Conservation (phyloP, 2,329 filamentous ascomycete species). For the Cordyceps tenuipes region DNA sequence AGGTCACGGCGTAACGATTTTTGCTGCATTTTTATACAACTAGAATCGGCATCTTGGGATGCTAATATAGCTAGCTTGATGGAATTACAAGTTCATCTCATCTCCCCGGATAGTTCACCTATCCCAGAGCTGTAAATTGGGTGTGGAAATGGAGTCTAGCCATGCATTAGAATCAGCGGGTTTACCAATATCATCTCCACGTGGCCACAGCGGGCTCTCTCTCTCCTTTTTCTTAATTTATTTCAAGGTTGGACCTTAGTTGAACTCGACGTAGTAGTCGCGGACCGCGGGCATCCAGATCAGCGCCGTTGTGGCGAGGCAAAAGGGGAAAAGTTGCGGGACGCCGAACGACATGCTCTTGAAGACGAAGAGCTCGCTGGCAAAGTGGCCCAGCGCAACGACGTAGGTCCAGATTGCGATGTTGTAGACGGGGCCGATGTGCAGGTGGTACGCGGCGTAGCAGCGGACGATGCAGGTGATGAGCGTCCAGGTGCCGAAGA, state of each 20-base stretch:
- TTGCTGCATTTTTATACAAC: no score
- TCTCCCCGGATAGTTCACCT: neutral
- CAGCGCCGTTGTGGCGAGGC: slow-evolving; percentile 41
- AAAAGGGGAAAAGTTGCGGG: slow-evolving; percentile 48
- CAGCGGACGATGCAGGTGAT: slow-evolving; percentile 67
- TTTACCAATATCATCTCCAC: neutral
- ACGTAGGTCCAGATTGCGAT: slow-evolving; percentile 75
- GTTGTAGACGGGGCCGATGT: slow-evolving; percentile 65
- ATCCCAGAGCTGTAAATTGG: neutral
- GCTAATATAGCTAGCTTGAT: no score
- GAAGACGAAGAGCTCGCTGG: slow-evolving; percentile 72
- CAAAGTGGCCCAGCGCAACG: slow-evolving; percentile 70
- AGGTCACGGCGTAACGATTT: neutral
- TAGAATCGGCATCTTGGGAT: no score
- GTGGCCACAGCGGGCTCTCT: neutral
- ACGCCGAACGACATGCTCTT: slow-evolving; percentile 60
- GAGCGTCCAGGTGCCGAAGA: slow-evolving; percentile 85
- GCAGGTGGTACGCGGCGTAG: slow-evolving; percentile 77
- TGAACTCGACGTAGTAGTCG: slow-evolving; percentile 53
- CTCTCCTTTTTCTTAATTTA: neutral
- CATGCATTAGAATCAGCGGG: neutral
- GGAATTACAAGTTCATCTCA: neutral
- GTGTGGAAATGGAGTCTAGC: neutral
- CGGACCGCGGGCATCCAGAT: slow-evolving; percentile 61
- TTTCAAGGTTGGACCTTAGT: slow-evolving; percentile 15